Evolutionary conservation across 1,284 basidiomycete genomes (phyloP).

Genomic region (Irpex lacteus): DNA sequence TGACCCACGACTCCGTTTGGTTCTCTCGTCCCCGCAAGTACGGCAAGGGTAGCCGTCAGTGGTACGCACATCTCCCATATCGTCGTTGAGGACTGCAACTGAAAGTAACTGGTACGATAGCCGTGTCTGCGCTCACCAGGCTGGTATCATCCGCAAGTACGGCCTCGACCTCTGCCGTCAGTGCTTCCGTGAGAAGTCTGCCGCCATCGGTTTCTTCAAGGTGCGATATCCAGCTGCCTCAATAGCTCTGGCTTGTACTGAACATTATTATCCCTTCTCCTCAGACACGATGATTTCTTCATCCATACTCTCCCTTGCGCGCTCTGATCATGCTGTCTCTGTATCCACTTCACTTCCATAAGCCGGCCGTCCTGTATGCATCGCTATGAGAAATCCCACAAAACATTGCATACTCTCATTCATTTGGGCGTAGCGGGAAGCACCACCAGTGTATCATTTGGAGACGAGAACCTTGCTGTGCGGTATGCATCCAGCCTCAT

Average conservation of each 20-base stretch:
- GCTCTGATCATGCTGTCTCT: slow-evolving; percentile 7
- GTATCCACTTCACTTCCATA: slow-evolving; percentile 2
- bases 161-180: slow-evolving; percentile 96
- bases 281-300: slow-evolving; percentile 15
- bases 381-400: neutral
- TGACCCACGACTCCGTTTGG: slow-evolving; percentile 92
- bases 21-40: slow-evolving; percentile 92
- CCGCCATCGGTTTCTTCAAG: slow-evolving; percentile 93
- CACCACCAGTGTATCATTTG: no score
- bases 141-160: slow-evolving; percentile 94
- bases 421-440: neutral
- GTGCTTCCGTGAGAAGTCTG: slow-evolving; percentile 96
- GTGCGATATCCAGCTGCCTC: slow-evolving; percentile 39
- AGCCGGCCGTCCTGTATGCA: slow-evolving; percentile 6
- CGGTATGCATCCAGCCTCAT: no score
- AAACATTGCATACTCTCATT: neutral
- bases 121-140: slow-evolving; percentile 94
- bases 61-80: slow-evolving; percentile 46
- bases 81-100: neutral
- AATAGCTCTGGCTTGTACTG: neutral
- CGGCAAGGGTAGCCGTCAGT: slow-evolving; percentile 95
- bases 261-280: neutral
- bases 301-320: slow-evolving; percentile 5
- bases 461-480: no score
- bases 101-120: slow-evolving; percentile 35